These are phyloP conservation scores for Colletotrichum abscissum DNA, from an alignment of 2,329 filamentous ascomycete species.

Conservation along the genomic window DNA sequence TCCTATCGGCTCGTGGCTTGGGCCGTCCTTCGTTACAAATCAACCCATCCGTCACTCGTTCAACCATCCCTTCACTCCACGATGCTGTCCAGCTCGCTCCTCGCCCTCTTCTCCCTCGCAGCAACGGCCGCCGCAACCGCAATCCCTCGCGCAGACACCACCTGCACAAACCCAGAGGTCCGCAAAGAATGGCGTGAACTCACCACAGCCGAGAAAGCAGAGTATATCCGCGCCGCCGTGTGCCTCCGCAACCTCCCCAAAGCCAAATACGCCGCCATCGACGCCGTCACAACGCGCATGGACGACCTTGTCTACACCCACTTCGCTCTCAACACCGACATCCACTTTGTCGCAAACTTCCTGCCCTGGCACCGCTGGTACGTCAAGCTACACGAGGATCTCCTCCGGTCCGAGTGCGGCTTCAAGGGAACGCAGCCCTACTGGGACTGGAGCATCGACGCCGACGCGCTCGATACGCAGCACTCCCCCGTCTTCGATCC, in stretches of 20 bases:
- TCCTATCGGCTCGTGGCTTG: not conserved
- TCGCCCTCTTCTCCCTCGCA: not conserved
- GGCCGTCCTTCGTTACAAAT: not conserved
- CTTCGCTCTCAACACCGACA: conserved; percentile 29
- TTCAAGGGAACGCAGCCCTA: conserved; percentile 47
- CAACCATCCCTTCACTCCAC: not conserved
- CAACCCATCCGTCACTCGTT: not conserved
- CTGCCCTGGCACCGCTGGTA: conserved; percentile 50
- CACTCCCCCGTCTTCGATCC: conserved; percentile 46
- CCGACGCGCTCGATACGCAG: conserved; percentile 23
- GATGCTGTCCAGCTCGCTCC: conserved; percentile 17
- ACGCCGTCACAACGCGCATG: conserved; percentile 35
- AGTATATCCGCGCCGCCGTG: conserved; percentile 36
- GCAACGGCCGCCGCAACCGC: conserved; percentile 5
- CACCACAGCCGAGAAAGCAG: conserved; percentile 32
- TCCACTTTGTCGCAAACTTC: conserved; percentile 43
- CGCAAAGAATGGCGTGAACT: conserved; percentile 39
- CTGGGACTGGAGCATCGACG: conserved; percentile 45
- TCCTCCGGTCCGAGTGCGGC: conserved; percentile 44
- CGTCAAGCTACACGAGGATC: conserved; percentile 44
- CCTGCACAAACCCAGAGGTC: conserved; percentile 33
- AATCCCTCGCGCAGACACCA: conserved; percentile 12
- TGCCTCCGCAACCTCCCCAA: conserved; percentile 34
- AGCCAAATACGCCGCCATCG: conserved; percentile 26
- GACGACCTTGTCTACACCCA: conserved; percentile 38